Evolutionary conservation across 75 land plant genomes (phyloP).

Genomic region (Selaginella moellendorffii): DNA sequence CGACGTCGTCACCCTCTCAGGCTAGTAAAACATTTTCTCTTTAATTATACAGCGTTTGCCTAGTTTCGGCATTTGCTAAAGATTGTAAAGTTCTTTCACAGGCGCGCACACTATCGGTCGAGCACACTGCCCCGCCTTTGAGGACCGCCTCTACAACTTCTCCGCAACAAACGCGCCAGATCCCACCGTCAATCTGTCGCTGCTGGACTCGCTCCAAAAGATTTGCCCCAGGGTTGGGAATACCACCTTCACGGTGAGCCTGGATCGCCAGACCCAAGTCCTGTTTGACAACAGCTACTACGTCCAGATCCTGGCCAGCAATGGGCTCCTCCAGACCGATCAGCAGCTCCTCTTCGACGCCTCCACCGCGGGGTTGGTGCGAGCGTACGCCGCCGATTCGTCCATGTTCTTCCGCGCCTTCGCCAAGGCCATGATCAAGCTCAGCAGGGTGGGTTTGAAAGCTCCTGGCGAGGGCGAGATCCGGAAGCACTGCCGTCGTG

Average conservation of each 20-base stretch:
- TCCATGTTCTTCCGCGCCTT: background rate
- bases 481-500: background rate
- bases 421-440: background rate
- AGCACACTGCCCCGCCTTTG: conserved; percentile 36
- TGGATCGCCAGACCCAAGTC: background rate
- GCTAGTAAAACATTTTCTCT: too few species aligned
- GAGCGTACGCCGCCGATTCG: background rate
- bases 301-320: background rate
- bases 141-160: conserved; percentile 46
- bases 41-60: too few species aligned
- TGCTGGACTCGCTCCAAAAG: conserved; percentile 23
- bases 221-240: conserved; percentile 20
- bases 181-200: conserved; percentile 26
- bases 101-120: conserved; percentile 62
- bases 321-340: background rate
- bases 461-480: background rate
- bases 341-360: background rate
- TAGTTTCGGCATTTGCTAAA: background rate
- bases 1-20: background rate
- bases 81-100: background rate
- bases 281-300: background rate
- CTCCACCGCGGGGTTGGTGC: background rate
- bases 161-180: conserved; percentile 32
- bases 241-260: background rate
- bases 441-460: background rate